Evolutionary conservation across 331 rosid species (phyloP), one percentile per base, ranked within the genome.

Genomic region (Stylosanthes scabra): DNA sequence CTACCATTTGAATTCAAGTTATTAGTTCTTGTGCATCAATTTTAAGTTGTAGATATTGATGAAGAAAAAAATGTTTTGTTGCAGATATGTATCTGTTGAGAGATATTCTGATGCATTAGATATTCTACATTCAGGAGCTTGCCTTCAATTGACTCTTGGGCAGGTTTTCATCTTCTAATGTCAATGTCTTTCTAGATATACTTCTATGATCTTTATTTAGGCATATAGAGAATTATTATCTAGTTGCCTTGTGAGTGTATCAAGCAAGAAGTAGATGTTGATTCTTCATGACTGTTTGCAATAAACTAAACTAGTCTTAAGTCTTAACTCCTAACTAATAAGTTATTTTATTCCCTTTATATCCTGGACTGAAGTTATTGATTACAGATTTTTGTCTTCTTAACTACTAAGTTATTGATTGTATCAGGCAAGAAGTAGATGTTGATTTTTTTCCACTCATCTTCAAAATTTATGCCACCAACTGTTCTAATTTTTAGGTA

Each of bases 51-150:
- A n/a, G n/a, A n/a, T n/a, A n/a, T n/a, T n/a, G n/a, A n/a, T 64
- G 63, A 82, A 74, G 59, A 20, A 28, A 6, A 74, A 63, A 74
- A 70, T 49, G 49, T 62, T 80, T 80, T 79, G 41, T 75, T 81
- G 78, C 93, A 92, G 99, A 83, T 95, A 92, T 69, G 84, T 82
- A n/a, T 66, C 90, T 73, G 91, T 89, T 61, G 82, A 92, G 81
- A 90, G 93, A 85, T 82, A 69, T 79, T 56, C 87, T 25, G 98
- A 95, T 71, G 97, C 97, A 59, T 78, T 88, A 85, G 98, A 90
- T 83, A 75, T 95, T 74, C 86, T 92, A 68, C 89, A 92, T 63
- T 86, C 96, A 1, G 98, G 99, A 59, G 92, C 97, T 39, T 87
- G 97, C 92, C 64, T 81, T 65, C 99, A 92, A 55, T 65, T 95